These are phyloP conservation scores for Spathaspora hagerdaliae DNA, from an alignment of 805 yeast species.

Conservation along the genomic window DNA sequence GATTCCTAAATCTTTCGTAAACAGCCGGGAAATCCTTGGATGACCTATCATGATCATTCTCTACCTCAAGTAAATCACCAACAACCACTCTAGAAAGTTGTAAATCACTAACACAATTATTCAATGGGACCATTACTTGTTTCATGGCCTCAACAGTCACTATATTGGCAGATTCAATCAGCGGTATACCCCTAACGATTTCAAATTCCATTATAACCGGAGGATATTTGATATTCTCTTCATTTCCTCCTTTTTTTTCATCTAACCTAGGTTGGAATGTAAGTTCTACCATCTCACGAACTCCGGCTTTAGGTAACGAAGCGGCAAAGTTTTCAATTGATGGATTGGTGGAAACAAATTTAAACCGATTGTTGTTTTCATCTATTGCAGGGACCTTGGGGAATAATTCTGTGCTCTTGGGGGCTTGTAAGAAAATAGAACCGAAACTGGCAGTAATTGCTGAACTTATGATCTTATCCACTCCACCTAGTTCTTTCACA, in stretches of 20 bases:
- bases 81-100: slow-evolving; percentile 38
- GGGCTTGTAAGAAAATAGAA: slow-evolving; percentile 26
- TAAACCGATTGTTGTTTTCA: slow-evolving; percentile 6
- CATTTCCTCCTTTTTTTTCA: neutral
- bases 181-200: slow-evolving; percentile 30
- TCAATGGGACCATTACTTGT: slow-evolving; percentile 38
- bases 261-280: slow-evolving; percentile 27
- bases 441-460: slow-evolving; percentile 38
- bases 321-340: slow-evolving; percentile 26
- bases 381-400: slow-evolving; percentile 5
- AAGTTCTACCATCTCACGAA: slow-evolving; percentile 12
- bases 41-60: slow-evolving; percentile 1
- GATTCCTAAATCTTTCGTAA: slow-evolving; percentile 20
- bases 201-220: slow-evolving; percentile 57
- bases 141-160: slow-evolving; percentile 43
- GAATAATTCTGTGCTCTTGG: slow-evolving; percentile 6
- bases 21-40: neutral
- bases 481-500: slow-evolving; percentile 18
- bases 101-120: slow-evolving; percentile 39
- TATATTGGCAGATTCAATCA: slow-evolving; percentile 39
- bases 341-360: slow-evolving; percentile 16
- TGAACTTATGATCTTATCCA: slow-evolving; percentile 18
- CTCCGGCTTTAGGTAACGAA: slow-evolving; percentile 15
- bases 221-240: slow-evolving; percentile 33
- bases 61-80: slow-evolving; percentile 26